Evolutionary conservation across 2,329 filamentous ascomycete species (phyloP).

Genomic region (Penicillium brasilianum): DNA sequence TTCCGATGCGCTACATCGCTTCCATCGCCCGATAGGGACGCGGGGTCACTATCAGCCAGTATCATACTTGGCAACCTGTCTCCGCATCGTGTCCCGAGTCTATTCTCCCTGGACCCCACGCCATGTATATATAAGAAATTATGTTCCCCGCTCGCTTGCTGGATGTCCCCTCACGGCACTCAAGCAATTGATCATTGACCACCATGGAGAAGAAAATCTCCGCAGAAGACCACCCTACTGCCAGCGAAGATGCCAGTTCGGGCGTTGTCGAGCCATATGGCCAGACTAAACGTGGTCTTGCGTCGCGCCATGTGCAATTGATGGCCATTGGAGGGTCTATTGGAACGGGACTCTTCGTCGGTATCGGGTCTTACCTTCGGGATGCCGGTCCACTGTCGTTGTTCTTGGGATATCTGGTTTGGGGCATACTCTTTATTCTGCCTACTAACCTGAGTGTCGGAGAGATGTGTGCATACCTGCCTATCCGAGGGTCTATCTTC

Average conservation of each 20-base stretch:
- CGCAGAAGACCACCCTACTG: slow-evolving; percentile 16
- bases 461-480: slow-evolving; percentile 39
- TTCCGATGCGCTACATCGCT: slow-evolving; percentile 1
- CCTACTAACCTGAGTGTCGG: slow-evolving; percentile 39
- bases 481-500: slow-evolving; percentile 54
- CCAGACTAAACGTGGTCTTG: slow-evolving; percentile 41
- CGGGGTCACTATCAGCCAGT: slow-evolving; percentile 15
- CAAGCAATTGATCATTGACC: neutral
- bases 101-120: slow-evolving; percentile 8
- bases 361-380: slow-evolving; percentile 41
- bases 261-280: slow-evolving; percentile 25
- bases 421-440: slow-evolving; percentile 40
- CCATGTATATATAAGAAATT: slow-evolving; percentile 22
- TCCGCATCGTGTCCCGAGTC: slow-evolving; percentile 14
- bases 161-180: slow-evolving; percentile 1
- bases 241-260: slow-evolving; percentile 19
- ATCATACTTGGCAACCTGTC: slow-evolving; percentile 10
- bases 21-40: slow-evolving; percentile 10
- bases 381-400: slow-evolving; percentile 42
- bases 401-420: slow-evolving; percentile 45
- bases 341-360: slow-evolving; percentile 43
- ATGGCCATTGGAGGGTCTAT: slow-evolving; percentile 49
- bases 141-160: slow-evolving; percentile 14
- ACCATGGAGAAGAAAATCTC: slow-evolving; percentile 33
- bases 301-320: slow-evolving; percentile 48